Conservation (phyloP, 148 eudicot species). For the Fagopyrum homotropicum region DNA sequence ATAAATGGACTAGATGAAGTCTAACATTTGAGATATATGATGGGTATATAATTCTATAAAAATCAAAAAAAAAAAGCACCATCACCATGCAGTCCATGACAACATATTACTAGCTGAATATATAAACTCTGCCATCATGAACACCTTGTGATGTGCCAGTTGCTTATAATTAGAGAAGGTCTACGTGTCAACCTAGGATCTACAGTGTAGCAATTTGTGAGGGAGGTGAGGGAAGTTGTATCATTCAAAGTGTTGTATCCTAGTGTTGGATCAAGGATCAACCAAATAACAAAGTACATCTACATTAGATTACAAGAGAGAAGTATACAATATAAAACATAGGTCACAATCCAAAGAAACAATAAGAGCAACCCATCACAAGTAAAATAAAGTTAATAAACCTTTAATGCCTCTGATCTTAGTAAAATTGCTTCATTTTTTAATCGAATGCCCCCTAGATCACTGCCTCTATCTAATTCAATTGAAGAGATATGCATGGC, state of each 20-base stretch:
- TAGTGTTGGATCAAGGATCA: too few relatives aligned
- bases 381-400: too few relatives aligned
- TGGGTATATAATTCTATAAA: not conserved
- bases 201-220: not conserved
- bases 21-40: not conserved
- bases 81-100: not conserved
- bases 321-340: too few relatives aligned
- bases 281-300: too few relatives aligned
- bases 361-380: too few relatives aligned
- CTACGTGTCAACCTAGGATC: not conserved
- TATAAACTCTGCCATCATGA: not conserved
- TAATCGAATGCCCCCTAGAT: slow-evolving; percentile 19
- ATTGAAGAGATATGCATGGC: slow-evolving; percentile 17
- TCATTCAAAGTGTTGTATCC: too few relatives aligned
- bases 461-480: slow-evolving; percentile 25
- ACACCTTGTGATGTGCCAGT: not conserved
- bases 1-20: not conserved
- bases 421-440: slow-evolving; percentile 11
- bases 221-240: too few relatives aligned
- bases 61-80: not conserved
- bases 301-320: too few relatives aligned
- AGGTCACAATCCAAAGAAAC: too few relatives aligned
- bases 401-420: too few relatives aligned
- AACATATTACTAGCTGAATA: not conserved
- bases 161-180: too few relatives aligned